Base-by-base conservation (phyloP, 179 eudicot species). In the Beta macrorhiza region DNA sequence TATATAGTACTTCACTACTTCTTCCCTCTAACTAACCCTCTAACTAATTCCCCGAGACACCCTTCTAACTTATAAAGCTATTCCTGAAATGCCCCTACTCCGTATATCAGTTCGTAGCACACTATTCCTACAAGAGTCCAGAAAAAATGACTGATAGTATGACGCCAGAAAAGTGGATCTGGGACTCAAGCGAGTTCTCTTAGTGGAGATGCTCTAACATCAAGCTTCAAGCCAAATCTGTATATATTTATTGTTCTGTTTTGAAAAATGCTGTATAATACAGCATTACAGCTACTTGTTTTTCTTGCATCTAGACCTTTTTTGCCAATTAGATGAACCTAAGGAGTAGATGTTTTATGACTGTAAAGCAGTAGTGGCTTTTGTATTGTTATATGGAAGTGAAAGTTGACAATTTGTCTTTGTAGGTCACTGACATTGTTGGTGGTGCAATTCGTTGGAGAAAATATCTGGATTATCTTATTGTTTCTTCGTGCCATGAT, bases 391-490 rank as follows among this genome's bases (percentile, higher is more conserved):
- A 57, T 20, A 8, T 25, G 58, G 56, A 67, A 82, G 65, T 15
- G 42, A 44, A 55, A 59, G 8, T 65, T 84, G 63, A 11, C 5
- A 42, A 70, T 5, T 32, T 29, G 81, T 67, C 56, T 56, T 57
- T 87, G 75, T 80, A 95, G 99, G 97, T 96, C 58, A 96, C 99
- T 1, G 94, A 93, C 72, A 84, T 96, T 80, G 99, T 96, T 81
- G 98, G 97, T 19, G 97, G 98, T 84, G 84, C 98, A 44, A 92
- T 94, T 59, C 95, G 99, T 63, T 96, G 99, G 99, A 90, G 93
- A 88, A 92, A 89, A 90, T 96, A 90, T 84, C 93, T 96, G 81
- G 99, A 93, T 87, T 87, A 91, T 86, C 87, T 96, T 81, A 94
- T 96, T 85, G 86, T 88, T 71, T 90, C 96, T 42, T 71, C 90